phyloP scores from a whole-genome alignment of 2,329 filamentous ascomycete species.

The Clarireedia hainanense region DNA sequence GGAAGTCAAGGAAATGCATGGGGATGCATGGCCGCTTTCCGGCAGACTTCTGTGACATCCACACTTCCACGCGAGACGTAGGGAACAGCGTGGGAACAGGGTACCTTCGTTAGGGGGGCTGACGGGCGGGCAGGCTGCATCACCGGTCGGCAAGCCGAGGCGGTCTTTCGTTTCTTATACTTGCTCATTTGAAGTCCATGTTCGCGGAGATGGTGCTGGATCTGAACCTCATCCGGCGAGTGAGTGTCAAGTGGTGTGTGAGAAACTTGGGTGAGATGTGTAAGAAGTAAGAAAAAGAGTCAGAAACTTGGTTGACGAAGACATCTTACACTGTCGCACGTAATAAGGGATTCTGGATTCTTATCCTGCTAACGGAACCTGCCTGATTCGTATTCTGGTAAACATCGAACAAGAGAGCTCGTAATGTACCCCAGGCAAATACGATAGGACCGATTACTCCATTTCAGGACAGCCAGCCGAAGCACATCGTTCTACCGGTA shows the following conservation, averaged over 20 bases:
- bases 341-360: not conserved
- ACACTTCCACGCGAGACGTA: slow-evolving; percentile 8
- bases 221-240: not conserved
- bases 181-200: not conserved
- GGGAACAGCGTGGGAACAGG: slow-evolving; percentile 7
- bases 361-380: not conserved
- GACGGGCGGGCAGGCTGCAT: slow-evolving; percentile 5
- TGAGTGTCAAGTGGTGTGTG: not conserved
- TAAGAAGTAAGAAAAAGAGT: not conserved
- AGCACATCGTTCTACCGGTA: not conserved
- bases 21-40: slow-evolving; percentile 8
- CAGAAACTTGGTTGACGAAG: not conserved
- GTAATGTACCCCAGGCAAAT: not conserved
- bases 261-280: not conserved
- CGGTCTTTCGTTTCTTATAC: not conserved
- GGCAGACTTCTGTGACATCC: slow-evolving; percentile 4
- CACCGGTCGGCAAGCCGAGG: not conserved
- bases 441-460: slow-evolving; percentile 6
- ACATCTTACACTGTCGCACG: slow-evolving; percentile 1
- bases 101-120: slow-evolving; percentile 2
- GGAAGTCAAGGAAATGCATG: not conserved
- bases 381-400: slow-evolving; percentile 2
- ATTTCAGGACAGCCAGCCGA: not conserved
- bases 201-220: not conserved
- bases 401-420: not conserved